Base-by-base conservation (phyloP, 768 basidiomycete genomes). In the Lactarius psammicola region DNA sequence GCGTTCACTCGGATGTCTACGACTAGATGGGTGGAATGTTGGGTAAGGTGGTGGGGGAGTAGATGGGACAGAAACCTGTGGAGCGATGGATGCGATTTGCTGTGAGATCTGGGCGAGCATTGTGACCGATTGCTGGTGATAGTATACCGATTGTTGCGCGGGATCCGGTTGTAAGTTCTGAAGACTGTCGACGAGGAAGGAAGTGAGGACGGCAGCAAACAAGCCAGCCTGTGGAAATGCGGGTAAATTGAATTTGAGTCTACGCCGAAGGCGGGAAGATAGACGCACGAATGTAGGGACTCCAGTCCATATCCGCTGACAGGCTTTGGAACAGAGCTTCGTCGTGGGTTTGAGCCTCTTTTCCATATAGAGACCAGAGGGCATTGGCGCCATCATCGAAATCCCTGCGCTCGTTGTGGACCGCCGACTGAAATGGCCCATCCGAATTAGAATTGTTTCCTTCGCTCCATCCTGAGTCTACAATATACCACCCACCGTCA, bases 41-140 rank as follows among this genome's bases (percentile, higher is more conserved):
- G 17, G 42, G 23, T 26, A 60, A 28, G 64, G 38, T 26, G 38
- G 28, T 6, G 58, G 51, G 8, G 26, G 18, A 18, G 7, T 20
- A 20, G 17, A 40, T 13, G 38, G 10, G 26, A 34, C 10, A 0
- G 59, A 9, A 17, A 56, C 8, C 34, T 34, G 64, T 3, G n/a
- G 23, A 5, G 31, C 51, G 3, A 60, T 15, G 3, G 54, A 56
- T 3, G 63, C 30, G 26, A 65, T 1, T 28, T 65, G 64, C 30
- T 60, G 59, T 2, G 64, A 65, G 17, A 65, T 38, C 28, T 30
- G 64, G 13, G 26, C 33, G 9, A 65, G 64, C 18, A 60, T 26
- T 1, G 31, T 10, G n/a, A 49, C 40, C 2, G 53, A 8, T 60
- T 65, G 64, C 2, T 60, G 40, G 1, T 49, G 53, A 28, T 59